Evolutionary conservation across 768 basidiomycete genomes (phyloP), one percentile per base, ranked within the genome.

Genomic region (Cyathus striatus): DNA sequence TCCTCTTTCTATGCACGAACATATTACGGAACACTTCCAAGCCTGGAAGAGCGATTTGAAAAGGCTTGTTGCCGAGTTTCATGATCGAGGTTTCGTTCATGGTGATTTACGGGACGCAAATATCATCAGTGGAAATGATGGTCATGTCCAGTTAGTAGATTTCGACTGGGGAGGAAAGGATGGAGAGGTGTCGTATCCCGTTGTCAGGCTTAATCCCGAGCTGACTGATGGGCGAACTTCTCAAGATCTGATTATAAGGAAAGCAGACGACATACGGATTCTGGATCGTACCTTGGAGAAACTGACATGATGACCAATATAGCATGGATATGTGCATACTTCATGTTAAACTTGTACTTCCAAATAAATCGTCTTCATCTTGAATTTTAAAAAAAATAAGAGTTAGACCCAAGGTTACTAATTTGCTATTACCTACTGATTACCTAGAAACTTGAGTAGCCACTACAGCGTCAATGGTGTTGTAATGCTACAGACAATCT

Each of bases 81-180:
- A 54, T 39, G 40, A 43, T 14, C 17, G 44, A 42, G 47, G 38
- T 22, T 38, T 43, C 26, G 53, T 51, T 1, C 51, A 55, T 41
- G 53, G 51, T n/a, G 55, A 56, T 44, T 33, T 54, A 17, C 50
- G 50, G 6, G 43, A 44, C 10, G 38, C 26, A 5, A 56, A 54
- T 38, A 48, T 52, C 41, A 23, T 40, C 22, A 43, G 49, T 38
- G 23, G 42, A 12, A 35, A 44, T 20, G 30, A 51, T 25, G 41
- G 37, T n/a, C n/a, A n/a, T 18, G 40, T 48, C 17, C 43, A 43
- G 49, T 40, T 52, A 21, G 30, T 55, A 21, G 49, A 50, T 40
- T 52, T 52, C 41, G 51, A 52, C 32, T 50, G 49, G 49, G 46
- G 46, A 17, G 45, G 49, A 14, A 26, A 40, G 17, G 49, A 40